These are phyloP conservation scores for Monilinia laxa DNA, from an alignment of 2,329 filamentous ascomycete species.

Conservation along the genomic window DNA sequence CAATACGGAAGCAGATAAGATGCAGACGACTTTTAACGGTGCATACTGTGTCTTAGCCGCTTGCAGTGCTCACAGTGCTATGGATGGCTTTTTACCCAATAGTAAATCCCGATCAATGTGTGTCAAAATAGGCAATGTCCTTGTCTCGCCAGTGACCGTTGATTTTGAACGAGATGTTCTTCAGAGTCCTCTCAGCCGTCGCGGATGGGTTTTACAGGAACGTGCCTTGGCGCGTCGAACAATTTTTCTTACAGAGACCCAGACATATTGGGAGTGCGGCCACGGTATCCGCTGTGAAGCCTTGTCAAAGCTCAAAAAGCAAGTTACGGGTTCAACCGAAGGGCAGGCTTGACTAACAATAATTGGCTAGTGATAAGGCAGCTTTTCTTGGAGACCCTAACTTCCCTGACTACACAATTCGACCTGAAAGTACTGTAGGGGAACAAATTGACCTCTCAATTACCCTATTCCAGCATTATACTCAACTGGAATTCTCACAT, in stretches of 20 bases:
- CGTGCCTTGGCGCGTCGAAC: slow-evolving; percentile 42
- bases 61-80: slow-evolving; percentile 10
- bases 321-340: not conserved
- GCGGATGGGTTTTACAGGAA: slow-evolving; percentile 47
- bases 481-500: not conserved
- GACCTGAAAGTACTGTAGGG: not conserved
- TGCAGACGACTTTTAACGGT: slow-evolving; percentile 33
- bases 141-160: slow-evolving; percentile 25
- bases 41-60: slow-evolving; percentile 23
- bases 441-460: slow-evolving; percentile 15
- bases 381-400: slow-evolving; percentile 38
- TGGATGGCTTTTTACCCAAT: not conserved
- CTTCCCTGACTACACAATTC: slow-evolving; percentile 30
- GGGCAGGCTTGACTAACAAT: not conserved
- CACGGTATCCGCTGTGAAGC: slow-evolving; percentile 42
- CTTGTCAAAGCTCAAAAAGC: slow-evolving; percentile 41
- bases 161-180: slow-evolving; percentile 42
- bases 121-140: not conserved
- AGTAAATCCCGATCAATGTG: not conserved
- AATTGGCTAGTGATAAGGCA: slow-evolving; percentile 22
- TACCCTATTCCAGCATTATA: slow-evolving; percentile 6
- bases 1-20: slow-evolving; percentile 31
- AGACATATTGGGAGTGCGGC: slow-evolving; percentile 45
- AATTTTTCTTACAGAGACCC: slow-evolving; percentile 42
- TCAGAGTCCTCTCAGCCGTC: slow-evolving; percentile 37